Conservation (phyloP, 495 filamentous ascomycete species). For the Talaromyces thailandensis region DNA sequence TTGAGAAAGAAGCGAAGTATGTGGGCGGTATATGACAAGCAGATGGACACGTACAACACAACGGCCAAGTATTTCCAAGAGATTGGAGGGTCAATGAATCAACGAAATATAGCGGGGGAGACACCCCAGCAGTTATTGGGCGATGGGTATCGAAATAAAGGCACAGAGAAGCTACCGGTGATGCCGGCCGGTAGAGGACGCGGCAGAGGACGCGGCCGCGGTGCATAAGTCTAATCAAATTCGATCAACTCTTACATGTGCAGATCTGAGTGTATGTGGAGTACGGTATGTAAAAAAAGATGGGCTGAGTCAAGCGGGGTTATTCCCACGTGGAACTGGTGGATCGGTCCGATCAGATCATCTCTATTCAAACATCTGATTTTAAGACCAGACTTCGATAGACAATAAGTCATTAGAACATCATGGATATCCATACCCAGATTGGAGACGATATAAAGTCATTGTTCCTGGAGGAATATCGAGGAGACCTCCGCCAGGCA, state of each 20-base stretch:
- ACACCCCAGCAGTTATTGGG: not conserved
- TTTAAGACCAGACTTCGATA: not conserved
- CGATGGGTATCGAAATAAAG: not conserved
- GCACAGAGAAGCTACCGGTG: not conserved
- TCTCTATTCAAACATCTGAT: too few relatives aligned
- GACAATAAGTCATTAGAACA: not conserved
- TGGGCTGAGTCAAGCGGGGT: not conserved
- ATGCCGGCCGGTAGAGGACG: not conserved
- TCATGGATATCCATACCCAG: conserved; percentile 1
- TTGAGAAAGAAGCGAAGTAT: not conserved
- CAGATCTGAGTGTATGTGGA: too few relatives aligned
- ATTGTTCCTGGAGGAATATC: conserved; percentile 16
- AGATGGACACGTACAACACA: not conserved
- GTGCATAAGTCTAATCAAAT: too few relatives aligned
- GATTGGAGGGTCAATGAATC: not conserved
- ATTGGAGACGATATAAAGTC: conserved; percentile 8
- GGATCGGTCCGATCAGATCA: not conserved
- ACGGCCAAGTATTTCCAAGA: not conserved
- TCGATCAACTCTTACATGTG: not conserved
- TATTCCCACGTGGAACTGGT: not conserved
- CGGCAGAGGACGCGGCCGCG: too few relatives aligned
- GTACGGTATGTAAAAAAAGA: not conserved
- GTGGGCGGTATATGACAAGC: not conserved
- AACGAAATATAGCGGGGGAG: not conserved
- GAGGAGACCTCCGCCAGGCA: conserved; percentile 10